Base-by-base conservation (phyloP, 2,329 filamentous ascomycete genomes). In the Sporothrix pseudoabietina region DNA sequence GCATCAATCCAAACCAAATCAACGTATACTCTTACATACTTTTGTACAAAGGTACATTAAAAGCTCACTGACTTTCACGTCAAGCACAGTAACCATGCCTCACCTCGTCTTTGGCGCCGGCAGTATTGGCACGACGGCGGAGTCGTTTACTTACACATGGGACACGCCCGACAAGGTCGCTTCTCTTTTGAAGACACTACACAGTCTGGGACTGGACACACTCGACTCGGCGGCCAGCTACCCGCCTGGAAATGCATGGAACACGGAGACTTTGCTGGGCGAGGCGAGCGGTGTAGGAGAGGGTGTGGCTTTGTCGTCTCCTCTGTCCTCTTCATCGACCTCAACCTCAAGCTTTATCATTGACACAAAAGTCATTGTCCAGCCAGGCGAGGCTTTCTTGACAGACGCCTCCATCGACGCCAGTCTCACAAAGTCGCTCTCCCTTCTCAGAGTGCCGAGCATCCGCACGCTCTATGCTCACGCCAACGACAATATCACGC, bases 401-500 rank as follows among this genome's bases (percentile, higher is more conserved):
- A 61, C 63, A 3, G 70, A 71, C 4, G 52, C 54, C 3, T 19
- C 16, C 9, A 73, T 76, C 54, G 68, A 39, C 12, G 63, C 9
- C 22, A 76, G 73, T 63, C 49, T 73, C 47, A 69, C 69, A 22
- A 54, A 71, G 26, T 75, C 73, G 16, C 73, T 75, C 44, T 30
- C 71, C 30, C 72, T 76, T 26, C 41, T 76, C n/a, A 65, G 63
- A 35, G 49, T 57, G 3, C 5, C 63, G 1, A 65, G 71, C 9
- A 66, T 76, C 0, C 35, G 69, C 26, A 71, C 57, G 0, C 81
- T 82, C 19, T 76, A 75, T 44, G 55, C 71, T 1, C 75, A 76
- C 77, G 79, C 72, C n/a, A 78, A 79, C 7, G 80, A 81, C 73
- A 69, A 75, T 10, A 75, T 73, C 3, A 78, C 75, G 0, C 76